These are phyloP conservation scores for Chaetomiaceae sp. DNA, from an alignment of 2,329 filamentous ascomycete species.

Conservation along the genomic window DNA sequence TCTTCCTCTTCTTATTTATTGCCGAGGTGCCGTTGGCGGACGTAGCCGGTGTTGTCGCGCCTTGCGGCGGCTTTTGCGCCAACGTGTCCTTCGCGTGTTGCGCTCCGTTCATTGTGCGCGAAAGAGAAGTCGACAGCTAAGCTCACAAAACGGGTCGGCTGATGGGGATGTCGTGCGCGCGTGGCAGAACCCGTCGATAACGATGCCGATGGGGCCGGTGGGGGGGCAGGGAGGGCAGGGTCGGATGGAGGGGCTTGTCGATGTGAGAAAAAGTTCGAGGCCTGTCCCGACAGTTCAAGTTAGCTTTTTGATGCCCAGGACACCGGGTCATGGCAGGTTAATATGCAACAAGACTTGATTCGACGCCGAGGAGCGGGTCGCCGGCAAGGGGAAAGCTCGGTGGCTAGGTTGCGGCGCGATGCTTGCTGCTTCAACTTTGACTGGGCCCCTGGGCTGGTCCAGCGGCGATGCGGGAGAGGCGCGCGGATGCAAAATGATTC, in stretches of 20 bases:
- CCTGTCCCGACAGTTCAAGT: constrained; percentile 17
- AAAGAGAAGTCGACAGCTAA: constrained; percentile 11
- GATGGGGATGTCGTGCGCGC: constrained; percentile 10
- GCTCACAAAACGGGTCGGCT: constrained; percentile 8
- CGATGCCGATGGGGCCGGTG: constrained; percentile 10
- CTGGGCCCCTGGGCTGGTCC: not conserved
- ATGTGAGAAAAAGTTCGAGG: constrained; percentile 8
- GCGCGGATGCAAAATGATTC: not conserved
- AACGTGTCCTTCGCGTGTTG: constrained; percentile 23
- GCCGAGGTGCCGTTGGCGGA: constrained; percentile 26
- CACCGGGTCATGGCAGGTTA: constrained; percentile 15
- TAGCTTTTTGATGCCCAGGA: constrained; percentile 20
- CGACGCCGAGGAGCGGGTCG: constrained; percentile 15
- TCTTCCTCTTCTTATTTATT: constrained; percentile 66
- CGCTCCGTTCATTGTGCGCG: constrained; percentile 28
- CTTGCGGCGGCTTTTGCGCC: constrained; percentile 22
- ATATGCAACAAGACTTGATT: constrained; percentile 20
- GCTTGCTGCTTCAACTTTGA: constrained; percentile 17
- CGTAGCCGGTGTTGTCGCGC: constrained; percentile 17
- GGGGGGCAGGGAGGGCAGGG: constrained; percentile 4
- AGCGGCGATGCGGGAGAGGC: not conserved
- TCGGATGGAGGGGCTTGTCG: constrained; percentile 6
- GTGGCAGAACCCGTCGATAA: constrained; percentile 10
- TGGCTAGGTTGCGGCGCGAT: constrained; percentile 18
- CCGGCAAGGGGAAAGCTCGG: constrained; percentile 8